Base-by-base conservation (phyloP, 768 basidiomycete genomes). In the Tylopilus rubrobrunneus region DNA sequence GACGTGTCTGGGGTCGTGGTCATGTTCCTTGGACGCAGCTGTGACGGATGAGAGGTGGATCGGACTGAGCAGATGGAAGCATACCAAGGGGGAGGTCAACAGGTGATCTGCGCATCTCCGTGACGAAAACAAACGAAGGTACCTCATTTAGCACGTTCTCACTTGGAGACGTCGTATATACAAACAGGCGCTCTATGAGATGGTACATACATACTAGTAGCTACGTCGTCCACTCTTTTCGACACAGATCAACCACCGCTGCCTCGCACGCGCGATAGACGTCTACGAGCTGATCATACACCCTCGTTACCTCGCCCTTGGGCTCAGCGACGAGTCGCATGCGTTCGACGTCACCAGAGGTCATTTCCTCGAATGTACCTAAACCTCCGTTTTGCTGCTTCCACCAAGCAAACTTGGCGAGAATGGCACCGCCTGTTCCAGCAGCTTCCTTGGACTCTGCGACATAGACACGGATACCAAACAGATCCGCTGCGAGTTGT, bases 361-460 rank as follows among this genome's bases (percentile, higher is more conserved):
- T 28, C 54, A 55, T 55, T n/a, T 55, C 43, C 25, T 53, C 54
- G 27, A 55, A 53, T 1, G 53, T 31, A 1, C 53, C 50, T 3
- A 12, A 37, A 14, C 44, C 50, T 1, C 50, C 43, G 4, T 40
- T 45, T 19, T 40, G 53, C 1, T 53, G 53, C 14, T 45, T 55
- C 53, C 50, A 55, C 53, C 53, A 55, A 8, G 49, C 53, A 33
- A 37, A 52, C 53, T 55, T 55, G 42, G 49, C 53, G 29, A 55
- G 53, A 15, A 55, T 27, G 9, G 53, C 50, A 33, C 53, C 50
- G 17, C 50, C 53, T 4, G 31, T 45, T 8, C 50, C 53, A 15
- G 50, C 53, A 19, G 53, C 53, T 34, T 55, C 53, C 14, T 53
- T 53, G 9, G 53, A 52, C 25, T 52, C 49, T 12, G 53, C 49